Percentiles rank a stretch among this genome's conserved stretches.
phyloP scores from a whole-genome alignment of 177 flowering plant genomes.

The Vitis hybrid region DNA sequence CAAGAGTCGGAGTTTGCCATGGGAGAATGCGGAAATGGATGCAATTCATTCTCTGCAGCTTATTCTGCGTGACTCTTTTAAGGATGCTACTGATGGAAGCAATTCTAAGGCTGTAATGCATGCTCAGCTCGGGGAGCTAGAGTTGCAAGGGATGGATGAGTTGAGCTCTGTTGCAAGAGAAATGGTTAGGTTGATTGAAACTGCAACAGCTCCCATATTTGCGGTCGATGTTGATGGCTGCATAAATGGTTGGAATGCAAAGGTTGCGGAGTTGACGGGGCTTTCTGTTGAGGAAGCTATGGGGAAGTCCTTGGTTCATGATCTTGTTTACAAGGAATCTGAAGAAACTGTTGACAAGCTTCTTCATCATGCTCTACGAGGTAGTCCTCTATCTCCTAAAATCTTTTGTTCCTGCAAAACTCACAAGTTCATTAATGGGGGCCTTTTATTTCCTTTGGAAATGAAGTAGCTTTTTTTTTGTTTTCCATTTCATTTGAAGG shows the following conservation, averaged over 20 bases:
- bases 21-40: conserved; percentile 98
- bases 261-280: conserved; percentile 89
- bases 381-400: conserved; percentile 29
- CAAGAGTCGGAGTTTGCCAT: conserved; percentile 86
- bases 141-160: conserved; percentile 76
- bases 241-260: conserved; percentile 97
- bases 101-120: conserved; percentile 57
- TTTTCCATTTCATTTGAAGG: background rate
- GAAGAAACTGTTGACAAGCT: conserved; percentile 68
- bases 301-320: conserved; percentile 86
- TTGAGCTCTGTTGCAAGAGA: conserved; percentile 91
- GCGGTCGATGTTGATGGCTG: conserved; percentile 75
- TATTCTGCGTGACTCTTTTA: conserved; percentile 83
- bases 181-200: conserved; percentile 96
- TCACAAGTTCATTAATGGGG: background rate
- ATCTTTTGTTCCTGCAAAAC: background rate
- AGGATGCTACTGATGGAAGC: conserved; percentile 45
- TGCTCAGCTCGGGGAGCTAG: conserved; percentile 43
- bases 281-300: conserved; percentile 86
- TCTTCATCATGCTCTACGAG: conserved; percentile 69
- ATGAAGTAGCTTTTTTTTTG: background rate
- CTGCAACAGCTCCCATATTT: conserved; percentile 96
- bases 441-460: background rate
- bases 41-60: conserved; percentile 97
- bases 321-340: conserved; percentile 76